A percentile compares a stretch with the other conserved stretches of the same genome.
phyloP scores from a whole-genome alignment of 148 eudicot genomes.

The Amaranthus cruentus region DNA sequence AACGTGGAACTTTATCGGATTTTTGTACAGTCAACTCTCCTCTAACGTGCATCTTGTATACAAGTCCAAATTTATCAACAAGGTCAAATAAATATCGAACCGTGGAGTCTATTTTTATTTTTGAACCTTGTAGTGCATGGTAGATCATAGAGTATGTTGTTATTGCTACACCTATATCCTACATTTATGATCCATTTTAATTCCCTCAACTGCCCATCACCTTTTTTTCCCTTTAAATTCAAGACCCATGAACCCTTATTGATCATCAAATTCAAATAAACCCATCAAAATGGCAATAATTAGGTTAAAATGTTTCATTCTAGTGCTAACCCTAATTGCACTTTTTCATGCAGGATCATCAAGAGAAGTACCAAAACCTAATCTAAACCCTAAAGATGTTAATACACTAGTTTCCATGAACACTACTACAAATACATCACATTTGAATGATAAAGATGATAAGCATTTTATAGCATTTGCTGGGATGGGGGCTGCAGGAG shows the following conservation, averaged over 20 bases:
- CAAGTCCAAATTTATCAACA: background rate
- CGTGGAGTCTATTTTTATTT: no score
- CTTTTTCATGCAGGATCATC: background rate
- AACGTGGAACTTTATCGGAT: no score
- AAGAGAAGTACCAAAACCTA: no score
- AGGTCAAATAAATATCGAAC: background rate
- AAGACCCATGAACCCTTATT: background rate
- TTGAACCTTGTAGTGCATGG: background rate
- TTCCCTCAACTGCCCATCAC: background rate
- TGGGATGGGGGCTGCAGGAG: no score
- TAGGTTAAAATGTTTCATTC: background rate
- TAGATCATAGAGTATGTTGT: background rate
- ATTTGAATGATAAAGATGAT: no score
- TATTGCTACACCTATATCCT: background rate
- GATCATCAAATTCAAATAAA: background rate
- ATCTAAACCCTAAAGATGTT: background rate
- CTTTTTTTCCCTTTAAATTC: background rate
- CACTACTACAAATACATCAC: background rate
- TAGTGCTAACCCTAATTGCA: background rate
- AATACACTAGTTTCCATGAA: background rate
- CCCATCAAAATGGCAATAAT: background rate
- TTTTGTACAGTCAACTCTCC: no score
- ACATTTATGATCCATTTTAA: background rate
- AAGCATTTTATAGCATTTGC: no score
- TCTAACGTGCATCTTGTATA: background rate